These are phyloP conservation scores for Vaccinium macrocarpon DNA, from an alignment of 148 eudicot species.

Conservation along the genomic window DNA sequence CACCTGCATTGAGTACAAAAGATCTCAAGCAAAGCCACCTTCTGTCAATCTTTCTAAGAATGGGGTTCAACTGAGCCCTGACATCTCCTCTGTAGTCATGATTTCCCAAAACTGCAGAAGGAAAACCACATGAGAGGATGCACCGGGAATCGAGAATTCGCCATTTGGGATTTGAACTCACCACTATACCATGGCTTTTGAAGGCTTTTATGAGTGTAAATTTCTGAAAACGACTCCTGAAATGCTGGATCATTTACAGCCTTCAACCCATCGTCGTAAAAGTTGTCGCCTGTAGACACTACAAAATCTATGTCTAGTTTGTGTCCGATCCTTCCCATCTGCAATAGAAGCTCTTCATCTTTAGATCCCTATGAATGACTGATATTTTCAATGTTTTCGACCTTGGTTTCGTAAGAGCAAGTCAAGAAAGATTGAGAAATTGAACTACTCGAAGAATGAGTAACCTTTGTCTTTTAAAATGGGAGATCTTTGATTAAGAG, in stretches of 20 bases:
- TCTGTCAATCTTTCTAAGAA: slow-evolving; percentile 44
- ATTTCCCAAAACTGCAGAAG: slow-evolving; percentile 61
- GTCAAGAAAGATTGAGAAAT: too few relatives aligned
- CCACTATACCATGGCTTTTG: slow-evolving; percentile 78
- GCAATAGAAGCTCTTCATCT: background rate
- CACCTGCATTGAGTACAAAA: slow-evolving; percentile 67
- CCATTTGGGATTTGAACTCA: slow-evolving; percentile 14
- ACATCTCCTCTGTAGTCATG: slow-evolving; percentile 88
- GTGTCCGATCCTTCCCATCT: slow-evolving; percentile 81
- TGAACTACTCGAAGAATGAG: too few relatives aligned
- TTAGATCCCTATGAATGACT: background rate
- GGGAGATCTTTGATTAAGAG: too few relatives aligned
- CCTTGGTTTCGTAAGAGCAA: too few relatives aligned
- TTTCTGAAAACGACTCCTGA: slow-evolving; percentile 50
- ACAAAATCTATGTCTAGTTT: slow-evolving; percentile 58
- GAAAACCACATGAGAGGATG: background rate
- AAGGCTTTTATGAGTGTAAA: slow-evolving; percentile 73
- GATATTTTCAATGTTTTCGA: too few relatives aligned
- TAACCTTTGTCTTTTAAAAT: too few relatives aligned
- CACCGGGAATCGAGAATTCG: background rate
- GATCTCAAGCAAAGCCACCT: slow-evolving; percentile 78
- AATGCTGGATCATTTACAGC: slow-evolving; percentile 64
- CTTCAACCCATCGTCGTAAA: slow-evolving; percentile 62
- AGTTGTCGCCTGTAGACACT: slow-evolving; percentile 82
- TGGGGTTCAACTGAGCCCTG: slow-evolving; percentile 59